Conservation (phyloP, 2,329 filamentous ascomycete species). For the Allantophomopsis lycopodina region DNA sequence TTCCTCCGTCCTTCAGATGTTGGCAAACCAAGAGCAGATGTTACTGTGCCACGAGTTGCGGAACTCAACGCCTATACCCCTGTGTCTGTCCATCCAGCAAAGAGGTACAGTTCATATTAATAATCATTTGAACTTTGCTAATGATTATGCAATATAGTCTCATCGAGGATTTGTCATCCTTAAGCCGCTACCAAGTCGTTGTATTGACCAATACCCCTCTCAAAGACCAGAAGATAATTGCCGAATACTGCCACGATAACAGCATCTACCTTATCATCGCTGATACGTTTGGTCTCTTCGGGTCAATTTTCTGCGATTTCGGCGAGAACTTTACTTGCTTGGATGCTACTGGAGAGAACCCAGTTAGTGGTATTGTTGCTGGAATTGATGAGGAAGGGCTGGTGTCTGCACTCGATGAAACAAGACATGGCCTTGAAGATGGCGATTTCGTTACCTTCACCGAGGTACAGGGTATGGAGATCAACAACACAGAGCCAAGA, state of each 20-base stretch:
- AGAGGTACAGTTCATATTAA: slow-evolving; percentile 25
- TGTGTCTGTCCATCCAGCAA: slow-evolving; percentile 58
- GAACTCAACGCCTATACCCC: slow-evolving; percentile 97
- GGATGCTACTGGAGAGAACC: slow-evolving; percentile 82
- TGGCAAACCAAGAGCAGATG: slow-evolving; percentile 78
- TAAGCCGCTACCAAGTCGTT: slow-evolving; percentile 85
- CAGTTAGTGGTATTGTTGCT: slow-evolving; percentile 77
- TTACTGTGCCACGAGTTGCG: slow-evolving; percentile 77
- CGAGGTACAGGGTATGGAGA: slow-evolving; percentile 76
- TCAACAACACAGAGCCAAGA: slow-evolving; percentile 73
- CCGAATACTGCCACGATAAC: slow-evolving; percentile 89
- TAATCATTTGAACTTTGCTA: slow-evolving; percentile 4
- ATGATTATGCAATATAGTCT: slow-evolving; percentile 36
- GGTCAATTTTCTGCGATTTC: slow-evolving; percentile 94
- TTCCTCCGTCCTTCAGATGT: slow-evolving; percentile 83
- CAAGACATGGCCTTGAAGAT: slow-evolving; percentile 87
- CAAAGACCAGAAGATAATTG: slow-evolving; percentile 67
- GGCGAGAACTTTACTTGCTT: slow-evolving; percentile 85
- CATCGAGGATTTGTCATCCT: slow-evolving; percentile 60
- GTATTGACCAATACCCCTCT: slow-evolving; percentile 79
- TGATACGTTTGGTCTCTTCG: slow-evolving; percentile 89
- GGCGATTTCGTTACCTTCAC: slow-evolving; percentile 93
- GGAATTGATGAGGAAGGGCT: slow-evolving; percentile 80
- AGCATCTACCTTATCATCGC: slow-evolving; percentile 81
- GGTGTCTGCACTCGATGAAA: slow-evolving; percentile 89